Percentiles rank a stretch among this genome's conserved stretches.
phyloP scores from a whole-genome alignment of 331 rosid species.

The Rosa hybrid region DNA sequence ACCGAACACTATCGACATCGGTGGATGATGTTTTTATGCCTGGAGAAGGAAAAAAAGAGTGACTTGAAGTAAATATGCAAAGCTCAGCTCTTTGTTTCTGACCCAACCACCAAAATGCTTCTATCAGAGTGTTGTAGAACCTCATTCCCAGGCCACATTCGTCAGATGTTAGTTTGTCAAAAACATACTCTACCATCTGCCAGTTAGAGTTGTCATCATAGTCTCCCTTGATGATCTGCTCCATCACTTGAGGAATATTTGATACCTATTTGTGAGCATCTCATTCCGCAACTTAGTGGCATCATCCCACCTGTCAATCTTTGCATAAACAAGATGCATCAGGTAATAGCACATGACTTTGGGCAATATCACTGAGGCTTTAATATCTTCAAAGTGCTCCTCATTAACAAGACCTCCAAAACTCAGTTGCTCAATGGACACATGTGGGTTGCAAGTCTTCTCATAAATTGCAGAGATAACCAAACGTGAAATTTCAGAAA shows the following conservation, averaged over 20 bases:
- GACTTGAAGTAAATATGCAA: conserved; percentile 50
- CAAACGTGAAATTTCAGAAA: no score
- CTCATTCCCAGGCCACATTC: conserved; percentile 81
- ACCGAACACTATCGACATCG: conserved; percentile 35
- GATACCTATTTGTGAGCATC: conserved; percentile 63
- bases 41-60: conserved; percentile 40
- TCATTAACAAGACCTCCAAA: conserved; percentile 73
- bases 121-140: conserved; percentile 79
- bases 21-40: conserved; percentile 45
- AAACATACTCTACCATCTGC: conserved; percentile 96
- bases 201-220: conserved; percentile 81
- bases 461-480: no score
- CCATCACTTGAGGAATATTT: conserved; percentile 78
- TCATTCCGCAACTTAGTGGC: conserved; percentile 68
- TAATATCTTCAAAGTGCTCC: conserved; percentile 89
- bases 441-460: no score
- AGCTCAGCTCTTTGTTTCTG: conserved; percentile 79
- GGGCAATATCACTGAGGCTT: conserved; percentile 71
- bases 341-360: conserved; percentile 87
- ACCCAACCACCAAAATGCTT: conserved; percentile 92
- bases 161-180: conserved; percentile 84
- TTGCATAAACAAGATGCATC: conserved; percentile 88
- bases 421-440: no score
- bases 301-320: conserved; percentile 78
- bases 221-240: conserved; percentile 81